A percentile compares a stretch with the other conserved stretches of the same genome.
These are phyloP conservation scores for Aspergillus campestris DNA, from an alignment of 495 filamentous ascomycete genomes.

Conservation along the genomic window DNA sequence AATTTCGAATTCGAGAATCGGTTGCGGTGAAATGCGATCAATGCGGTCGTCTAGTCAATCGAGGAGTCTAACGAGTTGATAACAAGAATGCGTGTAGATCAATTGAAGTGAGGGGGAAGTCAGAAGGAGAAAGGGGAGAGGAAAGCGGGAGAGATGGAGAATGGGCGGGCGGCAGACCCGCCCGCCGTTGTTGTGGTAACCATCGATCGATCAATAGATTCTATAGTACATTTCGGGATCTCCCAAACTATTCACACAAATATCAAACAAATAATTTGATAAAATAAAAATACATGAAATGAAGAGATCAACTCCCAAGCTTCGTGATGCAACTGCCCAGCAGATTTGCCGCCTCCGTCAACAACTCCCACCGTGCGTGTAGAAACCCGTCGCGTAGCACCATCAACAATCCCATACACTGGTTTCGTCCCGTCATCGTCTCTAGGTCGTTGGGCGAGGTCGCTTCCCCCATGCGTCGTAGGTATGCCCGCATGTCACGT, in stretches of 20 bases:
- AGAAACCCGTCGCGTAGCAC: slow-evolving; percentile 74
- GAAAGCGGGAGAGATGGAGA: not conserved
- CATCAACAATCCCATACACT: slow-evolving; percentile 73
- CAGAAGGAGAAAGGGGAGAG: slow-evolving; percentile 2
- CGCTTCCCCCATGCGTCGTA: slow-evolving; percentile 65
- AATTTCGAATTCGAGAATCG: too few relatives aligned
- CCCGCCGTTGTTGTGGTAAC: slow-evolving; percentile 19
- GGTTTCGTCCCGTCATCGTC: slow-evolving; percentile 66
- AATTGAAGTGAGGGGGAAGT: not conserved
- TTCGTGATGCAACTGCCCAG: slow-evolving; percentile 71
- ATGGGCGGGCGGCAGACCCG: not conserved
- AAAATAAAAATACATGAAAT: not conserved
- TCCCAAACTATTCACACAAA: slow-evolving; percentile 3
- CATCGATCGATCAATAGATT: not conserved
- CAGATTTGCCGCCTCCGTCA: slow-evolving; percentile 76
- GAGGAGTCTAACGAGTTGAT: not conserved
- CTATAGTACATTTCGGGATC: not conserved
- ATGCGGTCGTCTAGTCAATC: not conserved
- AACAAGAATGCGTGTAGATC: not conserved
- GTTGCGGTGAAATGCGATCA: not conserved
- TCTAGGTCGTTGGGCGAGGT: slow-evolving; percentile 76
- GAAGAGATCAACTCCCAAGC: slow-evolving; percentile 18
- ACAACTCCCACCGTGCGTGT: slow-evolving; percentile 81
- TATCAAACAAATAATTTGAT: slow-evolving; percentile 7
- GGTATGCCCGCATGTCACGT: slow-evolving; percentile 69